Percentiles rank a stretch among this genome's conserved stretches.
These are phyloP conservation scores for Aspergillus ustus DNA, from an alignment of 2,329 filamentous ascomycete species.

Conservation along the genomic window DNA sequence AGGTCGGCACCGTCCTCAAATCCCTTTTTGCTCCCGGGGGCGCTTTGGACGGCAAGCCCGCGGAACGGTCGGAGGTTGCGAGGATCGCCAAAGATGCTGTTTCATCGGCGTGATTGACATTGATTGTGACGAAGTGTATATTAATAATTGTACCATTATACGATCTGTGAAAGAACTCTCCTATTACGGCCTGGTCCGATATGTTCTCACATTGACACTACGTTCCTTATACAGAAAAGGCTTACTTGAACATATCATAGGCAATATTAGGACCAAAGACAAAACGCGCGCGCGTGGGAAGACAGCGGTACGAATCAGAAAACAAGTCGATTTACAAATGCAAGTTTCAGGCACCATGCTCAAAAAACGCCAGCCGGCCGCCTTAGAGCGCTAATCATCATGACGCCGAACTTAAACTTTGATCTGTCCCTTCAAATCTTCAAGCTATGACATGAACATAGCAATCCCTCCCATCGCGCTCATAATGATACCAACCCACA, in stretches of 20 bases:
- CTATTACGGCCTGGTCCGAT: not conserved
- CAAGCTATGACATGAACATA: constrained; percentile 38
- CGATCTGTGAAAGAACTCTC: not conserved
- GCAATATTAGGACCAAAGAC: not conserved
- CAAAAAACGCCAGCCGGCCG: not conserved
- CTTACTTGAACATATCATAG: not conserved
- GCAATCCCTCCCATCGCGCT: constrained; percentile 49
- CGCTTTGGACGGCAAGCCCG: constrained; percentile 49
- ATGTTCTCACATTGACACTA: not conserved
- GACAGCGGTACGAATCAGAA: not conserved
- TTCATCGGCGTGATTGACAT: constrained; percentile 23
- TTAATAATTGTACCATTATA: constrained; percentile 32
- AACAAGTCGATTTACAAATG: not conserved
- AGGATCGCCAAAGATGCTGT: constrained; percentile 45
- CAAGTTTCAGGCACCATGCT: not conserved
- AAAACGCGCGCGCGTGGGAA: not conserved
- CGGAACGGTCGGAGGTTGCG: constrained; percentile 47
- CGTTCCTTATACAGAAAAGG: not conserved
- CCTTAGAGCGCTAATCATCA: not conserved
- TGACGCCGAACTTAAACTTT: not conserved
- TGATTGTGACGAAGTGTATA: constrained; percentile 22
- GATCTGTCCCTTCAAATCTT: not conserved
- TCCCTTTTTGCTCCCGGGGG: constrained; percentile 47
- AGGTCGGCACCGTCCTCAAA: constrained; percentile 48
- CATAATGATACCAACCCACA: constrained; percentile 55